Base-by-base conservation (phyloP, 768 basidiomycete species). In the Mycena capillaripes region DNA sequence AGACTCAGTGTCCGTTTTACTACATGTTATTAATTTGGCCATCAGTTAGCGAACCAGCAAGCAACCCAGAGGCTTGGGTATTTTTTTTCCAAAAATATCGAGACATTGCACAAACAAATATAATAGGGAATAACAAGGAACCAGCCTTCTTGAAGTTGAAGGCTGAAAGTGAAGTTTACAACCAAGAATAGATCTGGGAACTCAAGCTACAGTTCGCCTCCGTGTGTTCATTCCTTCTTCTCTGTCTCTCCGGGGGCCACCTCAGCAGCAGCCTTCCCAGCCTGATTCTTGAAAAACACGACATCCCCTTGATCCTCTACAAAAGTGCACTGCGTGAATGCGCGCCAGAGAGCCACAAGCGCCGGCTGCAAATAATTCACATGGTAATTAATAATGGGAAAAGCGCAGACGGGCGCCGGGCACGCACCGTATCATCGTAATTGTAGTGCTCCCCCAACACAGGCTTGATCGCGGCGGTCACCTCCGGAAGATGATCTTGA, bases 281-380 rank as follows among this genome's bases (percentile, higher is more conserved):
- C 48, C 21, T 17, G 25, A 52, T 90, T 88, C 80, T 88, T 89
- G 81, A 90, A 91, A 78, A 92, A 91, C 0, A 91, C 83, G 69
- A 91, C 87, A 57, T 87, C 86, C 14, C 89, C 91, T 29, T 91
- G 85, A 60, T 91, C 90, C 76, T 92, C 90, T 55, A 91, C 87
- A 80, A 91, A 91, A 69, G 84, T 84, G 79, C 91, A 91, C 74
- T 89, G 79, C 1, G 87, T 89, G 80, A 91, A 91, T 6, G 89
- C 85, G 50, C 90, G 85, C 75, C 88, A 91, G 16, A 91, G 85
- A 4, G 90, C 89, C 21, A 86, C 84, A 82, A 91, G 90, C 5
- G 87, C 83, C 74, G 88, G 89, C 87, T 89, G 69, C 46, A 71
- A 27, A 7, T 11, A 10, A 4, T 14, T 17, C 9, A 38, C 38